Evolutionary conservation across 129 eudicot genomes (phyloP), one percentile per base, ranked within the genome.

Genomic region (Escallonia rubra): DNA sequence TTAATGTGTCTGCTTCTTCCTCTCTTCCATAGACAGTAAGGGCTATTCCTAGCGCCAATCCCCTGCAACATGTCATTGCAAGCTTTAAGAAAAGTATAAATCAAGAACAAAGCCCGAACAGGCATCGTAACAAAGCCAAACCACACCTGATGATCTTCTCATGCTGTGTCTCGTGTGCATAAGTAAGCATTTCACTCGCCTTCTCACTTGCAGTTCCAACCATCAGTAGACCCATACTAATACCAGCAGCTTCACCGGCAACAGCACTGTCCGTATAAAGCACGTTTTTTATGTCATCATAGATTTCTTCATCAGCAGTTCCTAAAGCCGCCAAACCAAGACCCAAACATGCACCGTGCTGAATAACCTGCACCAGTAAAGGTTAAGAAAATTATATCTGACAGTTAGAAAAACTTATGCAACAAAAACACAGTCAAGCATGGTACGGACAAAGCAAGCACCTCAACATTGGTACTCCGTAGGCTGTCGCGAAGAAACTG

Each of bases 171-270:
- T 93, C 98, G 61, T 92, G 98, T 51, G 98, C 91, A 78, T 92
- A 92, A 23, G 87, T 87, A 69, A 92, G 85, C 98, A 92, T 92
- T 81, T 92, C 98, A 5, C 78, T 76, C 41, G 96, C 98, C 85
- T 92, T 92, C 81, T 92, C 96, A 76, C 89, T 88, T 45, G 96
- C 98, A 14, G 98, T 92, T 58, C 98, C 98, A 73, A 92, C 96
- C 98, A 92, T 86, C 15, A 88, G 78, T 71, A 92, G 72, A 48
- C 98, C 98, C 95, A 92, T 89, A 75, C 92, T 79, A 47, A 92
- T 92, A 50, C 98, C 96, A 16, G 98, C 96, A 69, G 98, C 98
- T 80, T 92, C 98, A 68, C 98, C 98, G 42, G 98, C 98, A 74
- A 92, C 98, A 64, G 96, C 98, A 74, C 96, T 86, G 81, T 92